Percentiles rank a stretch among this genome's conserved stretches.
These are phyloP conservation scores for Stagonosporopsis vannaccii DNA, from an alignment of 2,329 filamentous ascomycete genomes.

Conservation along the genomic window DNA sequence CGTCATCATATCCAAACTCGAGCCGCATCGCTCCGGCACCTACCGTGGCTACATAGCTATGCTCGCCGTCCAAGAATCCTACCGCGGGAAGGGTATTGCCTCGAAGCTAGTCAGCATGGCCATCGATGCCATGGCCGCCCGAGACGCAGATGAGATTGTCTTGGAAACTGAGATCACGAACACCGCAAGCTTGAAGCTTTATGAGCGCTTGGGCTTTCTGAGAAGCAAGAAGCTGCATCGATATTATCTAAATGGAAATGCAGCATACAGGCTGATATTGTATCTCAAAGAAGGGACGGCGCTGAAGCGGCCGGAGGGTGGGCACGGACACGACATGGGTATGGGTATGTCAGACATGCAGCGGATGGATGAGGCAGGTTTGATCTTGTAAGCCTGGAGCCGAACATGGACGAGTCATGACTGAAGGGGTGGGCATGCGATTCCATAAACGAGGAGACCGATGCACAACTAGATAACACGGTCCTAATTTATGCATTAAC, in stretches of 20 bases:
- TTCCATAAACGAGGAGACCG: neutral
- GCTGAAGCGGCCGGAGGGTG: slow-evolving; percentile 35
- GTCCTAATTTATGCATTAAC: neutral
- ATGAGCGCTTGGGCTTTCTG: slow-evolving; percentile 90
- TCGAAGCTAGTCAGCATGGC: slow-evolving; percentile 88
- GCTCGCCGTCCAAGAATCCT: slow-evolving; percentile 85
- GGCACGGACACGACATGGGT: slow-evolving; percentile 1
- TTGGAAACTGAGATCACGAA: slow-evolving; percentile 97
- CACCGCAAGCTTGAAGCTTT: slow-evolving; percentile 85
- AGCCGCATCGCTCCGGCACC: slow-evolving; percentile 85
- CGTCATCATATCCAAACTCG: slow-evolving; percentile 93
- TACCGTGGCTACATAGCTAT: slow-evolving; percentile 96
- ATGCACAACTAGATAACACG: neutral
- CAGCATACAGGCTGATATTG: slow-evolving; percentile 86
- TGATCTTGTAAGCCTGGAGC: neutral
- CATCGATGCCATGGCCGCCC: slow-evolving; percentile 86
- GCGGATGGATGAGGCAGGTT: slow-evolving; percentile 9
- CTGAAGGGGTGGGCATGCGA: neutral
- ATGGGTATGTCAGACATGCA: slow-evolving; percentile 11
- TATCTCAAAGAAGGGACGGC: slow-evolving; percentile 67
- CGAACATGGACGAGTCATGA: neutral
- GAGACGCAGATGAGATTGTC: slow-evolving; percentile 90
- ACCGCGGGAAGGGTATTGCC: slow-evolving; percentile 83
- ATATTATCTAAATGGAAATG: slow-evolving; percentile 97
- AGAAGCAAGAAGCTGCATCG: slow-evolving; percentile 91